Conservation (phyloP, 129 eudicot species). For the Dittrichia graveolens region DNA sequence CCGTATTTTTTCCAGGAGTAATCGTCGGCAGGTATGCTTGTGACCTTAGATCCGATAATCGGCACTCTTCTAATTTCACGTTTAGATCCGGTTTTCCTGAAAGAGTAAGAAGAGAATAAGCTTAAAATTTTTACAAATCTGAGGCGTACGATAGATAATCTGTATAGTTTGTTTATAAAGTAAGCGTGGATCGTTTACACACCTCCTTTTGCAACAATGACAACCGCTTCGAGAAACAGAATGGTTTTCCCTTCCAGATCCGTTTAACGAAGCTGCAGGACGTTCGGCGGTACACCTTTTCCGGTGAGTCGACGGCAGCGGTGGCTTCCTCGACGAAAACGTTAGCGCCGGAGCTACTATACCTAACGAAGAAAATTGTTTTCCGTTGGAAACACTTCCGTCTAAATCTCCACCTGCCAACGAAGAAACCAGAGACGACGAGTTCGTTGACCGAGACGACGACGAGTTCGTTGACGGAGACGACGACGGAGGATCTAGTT, state of each 20-base stretch:
- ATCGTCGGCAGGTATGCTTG: conserved; percentile 78
- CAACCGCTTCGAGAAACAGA: conserved; percentile 36
- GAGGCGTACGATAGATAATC: conserved; percentile 18
- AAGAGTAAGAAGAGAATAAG: not conserved
- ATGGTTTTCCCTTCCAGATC: conserved; percentile 27
- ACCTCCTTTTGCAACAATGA: conserved; percentile 73
- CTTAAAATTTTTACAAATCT: conserved; percentile 6
- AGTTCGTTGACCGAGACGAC: conserved; percentile 48
- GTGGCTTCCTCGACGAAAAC: conserved; percentile 59
- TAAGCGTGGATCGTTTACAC: conserved; percentile 13
- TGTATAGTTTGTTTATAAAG: not conserved
- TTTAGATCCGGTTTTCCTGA: conserved; percentile 57
- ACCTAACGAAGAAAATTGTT: conserved; percentile 38
- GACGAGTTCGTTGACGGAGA: conserved; percentile 22
- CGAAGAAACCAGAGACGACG: conserved; percentile 57
- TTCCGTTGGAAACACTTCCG: conserved; percentile 68
- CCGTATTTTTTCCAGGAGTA: conserved; percentile 89
- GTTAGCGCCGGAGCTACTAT: conserved; percentile 46
- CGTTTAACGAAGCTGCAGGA: conserved; percentile 10
- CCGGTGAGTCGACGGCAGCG: conserved; percentile 52
- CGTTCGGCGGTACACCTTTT: conserved; percentile 56
- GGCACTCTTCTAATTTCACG: conserved; percentile 49
- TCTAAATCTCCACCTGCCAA: conserved; percentile 45
- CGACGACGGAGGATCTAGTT: too few species aligned
- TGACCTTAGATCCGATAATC: conserved; percentile 58